phyloP scores from a whole-genome alignment of 805 yeast genomes.

The Metschnikowia vanudenii region DNA sequence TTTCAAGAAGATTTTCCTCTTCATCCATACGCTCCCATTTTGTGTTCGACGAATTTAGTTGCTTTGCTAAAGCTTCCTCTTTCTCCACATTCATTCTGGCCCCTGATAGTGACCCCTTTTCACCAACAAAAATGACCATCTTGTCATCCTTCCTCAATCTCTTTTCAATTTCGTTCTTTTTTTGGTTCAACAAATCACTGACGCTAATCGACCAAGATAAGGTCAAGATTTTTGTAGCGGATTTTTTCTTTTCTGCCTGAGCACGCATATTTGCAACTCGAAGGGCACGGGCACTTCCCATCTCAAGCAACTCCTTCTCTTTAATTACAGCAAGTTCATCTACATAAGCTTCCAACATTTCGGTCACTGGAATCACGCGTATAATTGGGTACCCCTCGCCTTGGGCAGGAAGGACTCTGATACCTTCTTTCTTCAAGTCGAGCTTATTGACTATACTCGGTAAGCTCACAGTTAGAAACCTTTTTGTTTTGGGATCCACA shows the following conservation, averaged over 20 bases:
- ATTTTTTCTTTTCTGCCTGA: slow-evolving; percentile 36
- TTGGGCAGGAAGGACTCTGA: slow-evolving; percentile 22
- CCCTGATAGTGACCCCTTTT: slow-evolving; percentile 19
- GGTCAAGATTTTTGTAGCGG: slow-evolving; percentile 46
- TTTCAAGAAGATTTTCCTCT: slow-evolving; percentile 20
- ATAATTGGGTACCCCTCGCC: slow-evolving; percentile 28
- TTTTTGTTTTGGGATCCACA: slow-evolving; percentile 26
- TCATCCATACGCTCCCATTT: slow-evolving; percentile 17
- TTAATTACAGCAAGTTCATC: slow-evolving; percentile 32
- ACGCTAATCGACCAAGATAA: slow-evolving; percentile 57
- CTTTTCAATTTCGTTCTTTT: slow-evolving; percentile 47
- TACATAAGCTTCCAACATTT: slow-evolving; percentile 34
- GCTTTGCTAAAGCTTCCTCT: slow-evolving; percentile 14
- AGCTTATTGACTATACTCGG: slow-evolving; percentile 33
- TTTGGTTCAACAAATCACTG: slow-evolving; percentile 53
- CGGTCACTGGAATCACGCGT: slow-evolving; percentile 24
- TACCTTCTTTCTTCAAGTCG: slow-evolving; percentile 28
- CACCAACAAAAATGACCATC: slow-evolving; percentile 29
- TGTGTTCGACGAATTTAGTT: slow-evolving; percentile 4
- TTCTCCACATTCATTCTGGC: slow-evolving; percentile 17
- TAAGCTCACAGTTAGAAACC: slow-evolving; percentile 24
- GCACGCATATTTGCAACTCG: slow-evolving; percentile 28
- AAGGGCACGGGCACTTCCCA: slow-evolving; percentile 34
- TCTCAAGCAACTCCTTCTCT: slow-evolving; percentile 31
- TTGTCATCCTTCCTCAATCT: slow-evolving; percentile 46